Evolutionary conservation across 129 eudicot genomes (phyloP).

Genomic region (Daucus carota): DH1_v3.0 NC_030387.2:26679501-26680000

Average conservation of each 20-base stretch:
- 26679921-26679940: no score
- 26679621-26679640: conserved; percentile 11
- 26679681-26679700: not conserved
- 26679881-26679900: no score
- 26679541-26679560: not conserved
- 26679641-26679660: conserved; percentile 9
- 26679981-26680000: no score
- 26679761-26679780: conserved; percentile 73
- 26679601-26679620: conserved; percentile 24
- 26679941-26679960: no score
- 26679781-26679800: conserved; percentile 31
- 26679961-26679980: no score
- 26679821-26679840: no score
- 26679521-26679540: not conserved
- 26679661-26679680: conserved; percentile 3
- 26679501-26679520: not conserved
- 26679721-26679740: conserved; percentile 60
- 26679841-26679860: no score
- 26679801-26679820: conserved; percentile 24
- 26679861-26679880: no score
- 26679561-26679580: conserved; percentile 54
- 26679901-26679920: no score
- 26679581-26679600: conserved; percentile 65
- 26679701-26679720: not conserved
- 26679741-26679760: conserved; percentile 65